Evolutionary conservation across 345 rosid genomes (phyloP), one percentile per base, ranked within the genome.

Genomic region (Camelina neglecta): DNA sequence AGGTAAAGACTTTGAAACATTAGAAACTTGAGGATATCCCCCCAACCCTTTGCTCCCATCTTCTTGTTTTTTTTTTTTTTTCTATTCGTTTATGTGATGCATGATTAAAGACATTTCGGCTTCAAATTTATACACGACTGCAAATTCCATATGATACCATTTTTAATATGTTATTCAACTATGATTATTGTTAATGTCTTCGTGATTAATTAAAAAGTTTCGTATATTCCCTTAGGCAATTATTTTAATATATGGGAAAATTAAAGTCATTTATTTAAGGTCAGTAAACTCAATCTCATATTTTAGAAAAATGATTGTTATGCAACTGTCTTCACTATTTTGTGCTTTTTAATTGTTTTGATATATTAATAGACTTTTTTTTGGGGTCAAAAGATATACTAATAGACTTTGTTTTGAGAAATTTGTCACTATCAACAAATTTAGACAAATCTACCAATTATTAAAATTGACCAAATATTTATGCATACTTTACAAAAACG

Each of bases 1-100:
- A 83, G 58, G 15, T 86, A 84, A 31, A 93, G 85, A 57, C 69
- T 74, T 44, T 82, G 89, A 2, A 89, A 12, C 10, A 79, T 67
- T 74, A 86, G 36, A 61, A 88, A 67, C 77, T 70, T 82, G 61
- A 77, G 65, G 11, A 65, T 26, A 26, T 5, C 5, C 31, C 0
- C 9, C 72, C 75, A 77, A 64, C 60, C 48, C 42, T 72, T 57
- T 38, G 53, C 11, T 47, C n/a, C 76, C 81, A 71, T 71, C 51
- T 26, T 69, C 20, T 56, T 2, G 4, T 36, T 3, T 49, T 26
- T 4, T 4, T 26, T 26, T 29, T 29, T 4, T 29, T 29, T 4
- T 0, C 23, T 63, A 0, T 54, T 70, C 4, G 48, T 51, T 36
- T 55, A 5, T 64, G 57, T 36, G 39, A 47, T 69, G 55, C 47